Conservation (phyloP, 2,329 filamentous ascomycete genomes). For the Magnaporthiopsis incrustans region DNA sequence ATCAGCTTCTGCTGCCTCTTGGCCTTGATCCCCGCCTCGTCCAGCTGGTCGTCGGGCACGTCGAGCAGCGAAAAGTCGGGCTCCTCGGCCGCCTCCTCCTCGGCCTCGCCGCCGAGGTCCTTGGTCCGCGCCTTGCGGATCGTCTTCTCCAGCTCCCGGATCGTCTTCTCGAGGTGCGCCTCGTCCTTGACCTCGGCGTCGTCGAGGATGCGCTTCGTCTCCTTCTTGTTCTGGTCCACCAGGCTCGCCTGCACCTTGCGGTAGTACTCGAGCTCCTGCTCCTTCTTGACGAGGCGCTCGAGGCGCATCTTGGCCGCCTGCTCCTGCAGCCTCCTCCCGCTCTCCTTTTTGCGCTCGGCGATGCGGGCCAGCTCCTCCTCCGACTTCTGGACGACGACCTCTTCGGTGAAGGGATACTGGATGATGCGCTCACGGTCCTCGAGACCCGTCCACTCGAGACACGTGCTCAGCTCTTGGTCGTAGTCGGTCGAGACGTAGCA, state of each 20-base stretch:
- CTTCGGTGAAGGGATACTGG: constrained; percentile 90
- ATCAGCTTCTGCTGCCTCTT: constrained; percentile 88
- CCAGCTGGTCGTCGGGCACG: constrained; percentile 81
- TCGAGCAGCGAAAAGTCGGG: constrained; percentile 86
- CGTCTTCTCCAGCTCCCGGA: constrained; percentile 84
- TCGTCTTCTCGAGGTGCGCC: constrained; percentile 69
- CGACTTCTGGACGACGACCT: constrained; percentile 82
- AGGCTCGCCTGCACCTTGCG: constrained; percentile 70
- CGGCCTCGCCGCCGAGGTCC: constrained; percentile 74
- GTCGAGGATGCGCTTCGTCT: constrained; percentile 76
- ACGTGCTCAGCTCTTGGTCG: constrained; percentile 65
- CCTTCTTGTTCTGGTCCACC: constrained; percentile 78
- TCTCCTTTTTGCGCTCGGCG: constrained; percentile 92
- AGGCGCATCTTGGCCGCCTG: constrained; percentile 96
- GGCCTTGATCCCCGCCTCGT: constrained; percentile 83
- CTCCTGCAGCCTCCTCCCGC: constrained; percentile 81
- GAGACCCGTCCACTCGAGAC: constrained; percentile 84
- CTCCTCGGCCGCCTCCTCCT: constrained; percentile 70
- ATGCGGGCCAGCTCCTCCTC: constrained; percentile 87
- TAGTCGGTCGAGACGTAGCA: constrained; percentile 86
- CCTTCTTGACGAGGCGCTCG: constrained; percentile 91
- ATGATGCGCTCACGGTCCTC: constrained; percentile 85
- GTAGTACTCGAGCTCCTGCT: constrained; percentile 91
- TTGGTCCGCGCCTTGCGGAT: constrained; percentile 88
- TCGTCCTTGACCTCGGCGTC: constrained; percentile 91